Evolutionary conservation across 371 early-diverging fungal genomes (phyloP).

Genomic region (Lichtheimia ramosa): DNA sequence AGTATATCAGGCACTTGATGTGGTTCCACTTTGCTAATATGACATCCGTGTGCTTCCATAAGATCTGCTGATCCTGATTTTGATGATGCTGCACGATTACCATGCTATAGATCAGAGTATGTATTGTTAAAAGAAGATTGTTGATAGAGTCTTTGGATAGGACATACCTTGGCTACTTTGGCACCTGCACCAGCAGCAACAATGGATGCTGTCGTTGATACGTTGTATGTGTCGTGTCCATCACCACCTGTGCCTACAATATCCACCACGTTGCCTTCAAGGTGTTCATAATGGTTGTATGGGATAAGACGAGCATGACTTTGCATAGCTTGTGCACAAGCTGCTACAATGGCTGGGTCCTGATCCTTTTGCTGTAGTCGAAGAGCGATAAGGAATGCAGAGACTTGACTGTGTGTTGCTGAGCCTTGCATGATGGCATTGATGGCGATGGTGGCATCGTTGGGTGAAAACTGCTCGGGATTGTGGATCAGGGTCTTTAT

Average conservation of each 20-base stretch:
- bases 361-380: conserved; percentile 70
- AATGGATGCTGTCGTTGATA: conserved; percentile 89
- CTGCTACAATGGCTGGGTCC: conserved; percentile 80
- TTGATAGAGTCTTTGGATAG: no score
- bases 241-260: conserved; percentile 99
- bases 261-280: conserved; percentile 69
- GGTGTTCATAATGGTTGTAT: conserved; percentile 39
- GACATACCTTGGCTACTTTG: conserved; percentile 85
- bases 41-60: conserved; percentile 83
- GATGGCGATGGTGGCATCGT: conserved; percentile 66
- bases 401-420: conserved; percentile 82
- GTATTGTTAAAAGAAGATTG: background rate
- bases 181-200: conserved; percentile 94
- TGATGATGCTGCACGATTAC: conserved; percentile 93
- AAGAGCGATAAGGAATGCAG: conserved; percentile 80
- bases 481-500: conserved; percentile 63
- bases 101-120: conserved; percentile 69
- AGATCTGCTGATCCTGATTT: conserved; percentile 94
- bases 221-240: conserved; percentile 95
- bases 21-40: conserved; percentile 66
- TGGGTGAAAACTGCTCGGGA: conserved; percentile 67
- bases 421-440: conserved; percentile 75
- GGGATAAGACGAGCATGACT: conserved; percentile 58
- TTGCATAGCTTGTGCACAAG: conserved; percentile 69
- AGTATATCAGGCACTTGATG: conserved; percentile 66